These are phyloP conservation scores for Aspergillus pseudoterreus DNA, from an alignment of 2,329 filamentous ascomycete species.

Conservation along the genomic window DNA sequence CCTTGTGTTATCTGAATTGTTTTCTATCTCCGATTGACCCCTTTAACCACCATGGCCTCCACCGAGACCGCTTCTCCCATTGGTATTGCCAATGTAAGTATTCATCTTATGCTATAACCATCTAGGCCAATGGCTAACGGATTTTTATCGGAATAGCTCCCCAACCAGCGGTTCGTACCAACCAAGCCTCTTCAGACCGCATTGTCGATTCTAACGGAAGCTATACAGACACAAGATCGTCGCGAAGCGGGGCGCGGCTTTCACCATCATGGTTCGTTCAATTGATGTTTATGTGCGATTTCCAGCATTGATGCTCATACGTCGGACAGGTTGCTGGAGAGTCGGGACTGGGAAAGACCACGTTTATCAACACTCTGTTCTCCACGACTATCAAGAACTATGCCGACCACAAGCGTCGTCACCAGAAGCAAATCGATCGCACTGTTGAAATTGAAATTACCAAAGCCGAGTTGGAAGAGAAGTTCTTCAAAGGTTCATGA, in stretches of 20 bases:
- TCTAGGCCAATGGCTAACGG: not conserved
- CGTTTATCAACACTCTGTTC: constrained; percentile 99
- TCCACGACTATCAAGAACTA: constrained; percentile 99
- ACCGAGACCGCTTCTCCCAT: constrained; percentile 62
- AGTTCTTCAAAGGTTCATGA: constrained; percentile 95
- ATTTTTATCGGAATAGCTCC: constrained; percentile 47
- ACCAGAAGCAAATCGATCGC: constrained; percentile 99
- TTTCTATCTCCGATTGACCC: constrained; percentile 13
- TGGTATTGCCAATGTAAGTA: constrained; percentile 70
- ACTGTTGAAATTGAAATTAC: constrained; percentile 99
- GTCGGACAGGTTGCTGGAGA: constrained; percentile 81
- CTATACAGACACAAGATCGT: constrained; percentile 64
- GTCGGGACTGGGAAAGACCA: constrained; percentile 97
- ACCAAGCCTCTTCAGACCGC: constrained; percentile 7
- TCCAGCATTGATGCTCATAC: constrained; percentile 21
- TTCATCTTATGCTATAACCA: not conserved
- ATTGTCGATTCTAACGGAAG: constrained; percentile 20
- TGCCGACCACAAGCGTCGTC: constrained; percentile 97
- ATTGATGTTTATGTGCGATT: not conserved
- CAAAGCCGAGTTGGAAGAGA: constrained; percentile 99
- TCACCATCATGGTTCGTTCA: constrained; percentile 90
- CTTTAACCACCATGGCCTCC: constrained; percentile 55
- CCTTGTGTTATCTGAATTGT: constrained; percentile 13
- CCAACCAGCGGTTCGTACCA: constrained; percentile 64
- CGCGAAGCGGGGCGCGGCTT: constrained; percentile 85